Conservation (phyloP, 352 stramenopile genomes). For the Pythium biforme region DNA sequence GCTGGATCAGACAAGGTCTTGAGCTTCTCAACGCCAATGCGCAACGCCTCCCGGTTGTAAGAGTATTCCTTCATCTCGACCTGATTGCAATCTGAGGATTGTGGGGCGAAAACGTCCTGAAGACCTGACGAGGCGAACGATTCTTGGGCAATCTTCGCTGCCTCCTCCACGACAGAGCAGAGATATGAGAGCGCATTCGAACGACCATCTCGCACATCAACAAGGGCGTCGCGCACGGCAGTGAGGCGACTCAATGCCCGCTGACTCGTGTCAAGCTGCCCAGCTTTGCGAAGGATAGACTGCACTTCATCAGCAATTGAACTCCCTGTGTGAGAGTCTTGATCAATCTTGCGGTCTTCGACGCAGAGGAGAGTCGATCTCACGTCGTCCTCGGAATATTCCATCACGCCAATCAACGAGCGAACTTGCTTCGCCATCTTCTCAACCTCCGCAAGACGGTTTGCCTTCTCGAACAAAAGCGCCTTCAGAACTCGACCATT, state of each 20-base stretch:
- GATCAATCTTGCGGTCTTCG: not conserved
- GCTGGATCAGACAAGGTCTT: slow-evolving; percentile 31
- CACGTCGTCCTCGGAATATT: slow-evolving; percentile 49
- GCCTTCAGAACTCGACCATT: slow-evolving; percentile 44
- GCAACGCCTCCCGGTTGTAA: slow-evolving; percentile 37
- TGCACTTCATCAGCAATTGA: slow-evolving; percentile 24
- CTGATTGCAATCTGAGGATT: slow-evolving; percentile 20
- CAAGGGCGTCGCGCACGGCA: slow-evolving; percentile 27
- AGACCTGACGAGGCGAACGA: slow-evolving; percentile 15
- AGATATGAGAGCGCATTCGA: slow-evolving; percentile 41
- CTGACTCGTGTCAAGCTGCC: slow-evolving; percentile 45
- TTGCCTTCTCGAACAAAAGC: slow-evolving; percentile 63
- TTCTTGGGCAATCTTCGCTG: slow-evolving; percentile 35
- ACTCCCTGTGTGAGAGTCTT: not conserved
- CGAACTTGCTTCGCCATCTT: slow-evolving; percentile 44
- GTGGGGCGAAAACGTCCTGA: slow-evolving; percentile 5
- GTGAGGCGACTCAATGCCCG: slow-evolving; percentile 33
- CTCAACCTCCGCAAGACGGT: slow-evolving; percentile 54
- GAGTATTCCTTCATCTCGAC: slow-evolving; percentile 20
- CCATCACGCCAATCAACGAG: slow-evolving; percentile 37
- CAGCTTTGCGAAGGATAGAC: slow-evolving; percentile 46
- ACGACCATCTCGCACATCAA: slow-evolving; percentile 43
- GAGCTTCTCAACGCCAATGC: slow-evolving; percentile 34
- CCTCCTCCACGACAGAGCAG: slow-evolving; percentile 54
- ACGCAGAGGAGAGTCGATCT: slow-evolving; percentile 2